phyloP scores from a whole-genome alignment of 306 rosid genomes.

The Casuarina equisetifolia region DNA sequence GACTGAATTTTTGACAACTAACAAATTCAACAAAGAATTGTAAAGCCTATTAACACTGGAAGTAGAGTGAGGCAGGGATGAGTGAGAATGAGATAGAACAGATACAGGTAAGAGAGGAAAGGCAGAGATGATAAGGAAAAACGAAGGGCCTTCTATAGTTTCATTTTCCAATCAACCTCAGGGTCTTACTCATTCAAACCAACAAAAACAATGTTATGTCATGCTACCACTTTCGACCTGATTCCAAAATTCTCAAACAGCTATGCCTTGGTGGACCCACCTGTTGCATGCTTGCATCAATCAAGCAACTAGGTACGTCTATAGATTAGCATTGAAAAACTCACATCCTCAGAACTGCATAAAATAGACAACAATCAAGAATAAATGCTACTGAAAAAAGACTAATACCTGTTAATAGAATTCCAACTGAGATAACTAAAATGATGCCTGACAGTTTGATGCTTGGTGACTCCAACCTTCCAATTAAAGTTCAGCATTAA shows the following conservation, averaged over 20 bases:
- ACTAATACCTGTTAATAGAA: conserved; percentile 79
- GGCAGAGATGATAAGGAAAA: neutral
- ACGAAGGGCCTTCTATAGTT: neutral
- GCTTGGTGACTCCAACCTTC: conserved; percentile 95
- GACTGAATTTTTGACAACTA: neutral
- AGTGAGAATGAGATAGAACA: neutral
- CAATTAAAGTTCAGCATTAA: conserved; percentile 35
- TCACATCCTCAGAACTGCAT: neutral
- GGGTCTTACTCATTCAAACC: neutral
- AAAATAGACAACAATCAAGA: neutral
- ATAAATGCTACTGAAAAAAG: conserved; percentile 10
- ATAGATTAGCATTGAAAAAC: neutral
- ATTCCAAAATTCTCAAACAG: neutral
- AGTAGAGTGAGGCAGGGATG: neutral
- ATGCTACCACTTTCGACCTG: conserved; percentile 1
- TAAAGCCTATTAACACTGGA: neutral
- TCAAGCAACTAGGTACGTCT: neutral
- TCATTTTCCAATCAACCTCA: neutral
- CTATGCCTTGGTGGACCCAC: neutral
- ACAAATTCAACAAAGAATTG: neutral
- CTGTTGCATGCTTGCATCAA: neutral
- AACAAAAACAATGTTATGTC: neutral
- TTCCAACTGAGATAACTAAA: conserved; percentile 72
- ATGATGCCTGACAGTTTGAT: conserved; percentile 85
- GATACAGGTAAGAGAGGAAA: neutral